phyloP scores from a whole-genome alignment of 1,139 yeast species.

The Hemisphaericaspora subhashii region DNA sequence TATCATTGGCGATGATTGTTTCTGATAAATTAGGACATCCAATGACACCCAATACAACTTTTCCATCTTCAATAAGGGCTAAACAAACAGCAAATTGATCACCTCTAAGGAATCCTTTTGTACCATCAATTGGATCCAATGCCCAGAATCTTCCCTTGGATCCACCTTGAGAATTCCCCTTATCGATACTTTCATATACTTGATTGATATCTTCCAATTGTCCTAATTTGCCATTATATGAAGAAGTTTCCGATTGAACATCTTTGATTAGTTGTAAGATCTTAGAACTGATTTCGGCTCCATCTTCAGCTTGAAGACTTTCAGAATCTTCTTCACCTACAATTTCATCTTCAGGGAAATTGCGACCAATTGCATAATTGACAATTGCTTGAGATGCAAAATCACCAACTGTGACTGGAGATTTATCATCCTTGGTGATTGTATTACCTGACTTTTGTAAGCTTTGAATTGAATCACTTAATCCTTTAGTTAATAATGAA shows the following conservation, averaged over 20 bases:
- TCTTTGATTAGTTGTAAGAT: conserved; percentile 52
- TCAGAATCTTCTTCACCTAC: conserved; percentile 94
- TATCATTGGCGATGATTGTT: conserved; percentile 39
- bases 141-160: conserved; percentile 88
- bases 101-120: conserved; percentile 93
- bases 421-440: conserved; percentile 80
- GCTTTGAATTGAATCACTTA: conserved; percentile 64
- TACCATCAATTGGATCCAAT: conserved; percentile 96
- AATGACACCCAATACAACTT: conserved; percentile 84
- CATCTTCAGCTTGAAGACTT: conserved; percentile 48
- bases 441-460: conserved; percentile 59
- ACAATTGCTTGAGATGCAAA: conserved; percentile 95
- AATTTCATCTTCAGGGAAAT: conserved; percentile 80
- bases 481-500: conserved; percentile 68
- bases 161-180: conserved; percentile 80
- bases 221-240: conserved; percentile 33
- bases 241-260: conserved; percentile 39
- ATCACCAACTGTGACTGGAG: conserved; percentile 97
- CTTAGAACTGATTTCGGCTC: conserved; percentile 29
- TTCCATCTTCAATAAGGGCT: conserved; percentile 83
- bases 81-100: conserved; percentile 97
- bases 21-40: conserved; percentile 92
- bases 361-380: conserved; percentile 74
- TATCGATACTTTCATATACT: conserved; percentile 68
- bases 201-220: conserved; percentile 44